These are phyloP conservation scores for Penicillium sp. DNA, from an alignment of 2,329 filamentous ascomycete genomes.

Conservation along the genomic window DNA sequence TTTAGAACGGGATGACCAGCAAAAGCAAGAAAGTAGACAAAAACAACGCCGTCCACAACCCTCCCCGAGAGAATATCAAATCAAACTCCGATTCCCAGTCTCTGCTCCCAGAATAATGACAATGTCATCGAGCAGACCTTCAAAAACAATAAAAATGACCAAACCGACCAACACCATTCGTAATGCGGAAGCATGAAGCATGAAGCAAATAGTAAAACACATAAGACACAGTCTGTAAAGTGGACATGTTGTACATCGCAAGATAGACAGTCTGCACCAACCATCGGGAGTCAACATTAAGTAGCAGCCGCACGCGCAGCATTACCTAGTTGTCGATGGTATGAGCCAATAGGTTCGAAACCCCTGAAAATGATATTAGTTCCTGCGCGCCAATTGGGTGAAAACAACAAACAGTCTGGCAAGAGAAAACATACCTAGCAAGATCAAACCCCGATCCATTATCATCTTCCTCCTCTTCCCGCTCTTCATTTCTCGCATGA, in stretches of 20 bases:
- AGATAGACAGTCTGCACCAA: not conserved
- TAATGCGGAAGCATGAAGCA: conserved; percentile 17
- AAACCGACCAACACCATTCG: conserved; percentile 18
- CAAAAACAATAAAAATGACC: conserved; percentile 1
- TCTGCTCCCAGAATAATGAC: conserved; percentile 1
- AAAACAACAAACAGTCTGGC: not conserved
- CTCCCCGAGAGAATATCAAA: not conserved
- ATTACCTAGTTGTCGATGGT: conserved; percentile 44
- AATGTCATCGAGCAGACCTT: conserved; percentile 7
- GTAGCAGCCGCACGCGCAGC: conserved; percentile 38
- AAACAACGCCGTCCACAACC: conserved; percentile 1
- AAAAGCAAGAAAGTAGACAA: conserved; percentile 3
- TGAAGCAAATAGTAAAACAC: conserved; percentile 1
- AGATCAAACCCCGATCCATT: conserved; percentile 48
- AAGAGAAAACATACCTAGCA: conserved; percentile 39
- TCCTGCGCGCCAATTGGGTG: not conserved
- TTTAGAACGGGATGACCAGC: conserved; percentile 9
- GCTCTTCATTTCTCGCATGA: conserved; percentile 31
- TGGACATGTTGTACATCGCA: conserved; percentile 18
- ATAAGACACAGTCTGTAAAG: conserved; percentile 10
- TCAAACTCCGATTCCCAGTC: conserved; percentile 12
- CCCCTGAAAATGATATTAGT: conserved; percentile 33
- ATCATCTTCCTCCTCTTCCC: conserved; percentile 42
- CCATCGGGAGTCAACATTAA: conserved; percentile 4
- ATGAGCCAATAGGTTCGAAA: conserved; percentile 50